Conservation (phyloP, 1,139 yeast species). For the Kurtzmaniella natalensis region DNA sequence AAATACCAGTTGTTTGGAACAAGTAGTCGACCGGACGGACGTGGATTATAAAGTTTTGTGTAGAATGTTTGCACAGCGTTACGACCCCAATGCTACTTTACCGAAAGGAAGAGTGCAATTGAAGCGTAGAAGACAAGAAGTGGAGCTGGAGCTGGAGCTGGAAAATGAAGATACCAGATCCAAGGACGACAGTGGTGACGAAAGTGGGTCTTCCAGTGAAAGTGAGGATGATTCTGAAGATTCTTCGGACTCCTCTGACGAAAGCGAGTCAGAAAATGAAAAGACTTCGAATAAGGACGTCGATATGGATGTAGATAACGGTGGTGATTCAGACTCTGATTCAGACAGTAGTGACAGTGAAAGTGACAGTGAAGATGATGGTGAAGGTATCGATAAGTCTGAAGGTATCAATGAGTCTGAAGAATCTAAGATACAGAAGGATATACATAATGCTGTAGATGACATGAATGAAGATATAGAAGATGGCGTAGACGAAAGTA, state of each 20-base stretch:
- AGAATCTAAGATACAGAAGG: constrained; percentile 10
- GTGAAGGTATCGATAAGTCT: constrained; percentile 13
- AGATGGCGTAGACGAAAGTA: constrained; percentile 11
- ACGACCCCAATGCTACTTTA: constrained; percentile 44
- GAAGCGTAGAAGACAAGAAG: constrained; percentile 4
- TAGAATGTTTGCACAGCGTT: constrained; percentile 69
- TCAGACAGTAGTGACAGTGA: neutral
- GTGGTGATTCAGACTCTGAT: neutral
- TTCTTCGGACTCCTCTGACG: constrained; percentile 3
- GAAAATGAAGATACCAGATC: neutral
- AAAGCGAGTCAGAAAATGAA: constrained; percentile 12
- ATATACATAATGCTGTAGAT: constrained; percentile 12
- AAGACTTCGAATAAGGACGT: constrained; percentile 12
- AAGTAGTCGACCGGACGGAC: too few species aligned
- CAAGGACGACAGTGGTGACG: neutral
- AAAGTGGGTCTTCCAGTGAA: constrained; percentile 1
- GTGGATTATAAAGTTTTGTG: too few species aligned
- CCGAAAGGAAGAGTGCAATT: constrained; percentile 2
- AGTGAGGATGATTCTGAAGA: constrained; percentile 7
- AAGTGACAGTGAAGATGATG: constrained; percentile 9
- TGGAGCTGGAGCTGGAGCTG: constrained; percentile 1
- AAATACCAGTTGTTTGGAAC: too few species aligned
- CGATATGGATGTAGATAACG: constrained; percentile 10
- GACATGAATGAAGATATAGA: neutral
- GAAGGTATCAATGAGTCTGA: constrained; percentile 13